Base-by-base conservation (phyloP, 164 flowering plant species). In the Annona squamosa region DNA sequence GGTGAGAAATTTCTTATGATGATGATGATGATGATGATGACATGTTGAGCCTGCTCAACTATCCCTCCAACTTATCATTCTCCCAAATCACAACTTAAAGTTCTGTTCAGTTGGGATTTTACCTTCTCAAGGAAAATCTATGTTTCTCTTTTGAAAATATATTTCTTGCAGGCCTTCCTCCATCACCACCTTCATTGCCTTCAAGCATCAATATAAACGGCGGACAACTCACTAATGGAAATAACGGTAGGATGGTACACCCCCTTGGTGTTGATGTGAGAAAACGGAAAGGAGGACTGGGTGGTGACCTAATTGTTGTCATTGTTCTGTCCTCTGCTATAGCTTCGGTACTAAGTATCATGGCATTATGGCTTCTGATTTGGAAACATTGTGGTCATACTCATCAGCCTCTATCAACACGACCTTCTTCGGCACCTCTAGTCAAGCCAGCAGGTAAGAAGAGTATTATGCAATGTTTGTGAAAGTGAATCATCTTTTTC, bases 241-340 rank as follows among this genome's bases (percentile, higher is more conserved):
- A 80, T 74, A 80, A 86, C 81, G 86, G 74, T 41, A 81, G 86
- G 81, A 71, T 78, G 46, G 78, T 83, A 72, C 78, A 92, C 69
- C 97, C 99, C 45, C 76, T 92, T 0, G 99, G 99, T 17, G 97
- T 91, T 71, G 91, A 92, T 83, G 87, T 91, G 74, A 82, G 71
- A 48, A 79, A 81, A 73, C 79, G 71, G 70, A 86, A 82, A 62
- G 19, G 63, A 65, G 81, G 87, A 71, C 85, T 84, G 64, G 79
- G 76, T 68, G 82, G 88, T 46, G 86, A 87, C 76, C 71, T 84
- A 43, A 83, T 92, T 72, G 91, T 91, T 72, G 80, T 88, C 68
- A 81, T 91, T 81, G 87, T 80, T 72, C 73, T 94, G 46, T 94
- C 97, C 65, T 86, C 86, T 44, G 61, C 73, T 68, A 78, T 81